Conservation (phyloP, 192 early-diverging fungal genomes). For the Entomortierella lignicola region DNA sequence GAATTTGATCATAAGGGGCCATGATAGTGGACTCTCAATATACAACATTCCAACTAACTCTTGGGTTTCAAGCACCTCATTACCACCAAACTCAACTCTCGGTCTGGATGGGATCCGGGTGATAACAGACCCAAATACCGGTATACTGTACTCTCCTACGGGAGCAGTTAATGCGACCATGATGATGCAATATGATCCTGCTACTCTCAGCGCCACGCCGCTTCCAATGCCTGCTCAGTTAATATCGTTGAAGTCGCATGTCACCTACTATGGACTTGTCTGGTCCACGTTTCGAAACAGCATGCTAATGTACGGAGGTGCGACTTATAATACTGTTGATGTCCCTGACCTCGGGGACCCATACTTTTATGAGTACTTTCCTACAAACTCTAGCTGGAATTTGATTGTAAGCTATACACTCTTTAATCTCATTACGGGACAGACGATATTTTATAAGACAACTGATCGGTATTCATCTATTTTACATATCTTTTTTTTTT, state of each 20-base stretch:
- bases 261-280: neutral
- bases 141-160: neutral
- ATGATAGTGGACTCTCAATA: neutral
- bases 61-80: neutral
- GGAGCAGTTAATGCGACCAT: neutral
- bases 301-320: neutral
- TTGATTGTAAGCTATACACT: neutral
- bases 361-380: neutral
- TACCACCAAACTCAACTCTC: neutral
- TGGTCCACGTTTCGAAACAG: neutral
- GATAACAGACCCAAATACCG: neutral
- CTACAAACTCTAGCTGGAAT: neutral
- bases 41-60: neutral
- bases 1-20: neutral
- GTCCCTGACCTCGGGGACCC: neutral
- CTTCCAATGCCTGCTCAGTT: neutral
- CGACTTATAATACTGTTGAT: neutral
- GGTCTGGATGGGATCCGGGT: neutral
- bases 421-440: too few relatives aligned
- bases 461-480: neutral
- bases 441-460: too few relatives aligned
- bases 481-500: neutral
- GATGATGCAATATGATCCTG: neutral
- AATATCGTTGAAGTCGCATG: neutral
- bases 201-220: neutral